Conservation (phyloP, 495 filamentous ascomycete genomes). For the Hypoxylon fragiforme region DNA sequence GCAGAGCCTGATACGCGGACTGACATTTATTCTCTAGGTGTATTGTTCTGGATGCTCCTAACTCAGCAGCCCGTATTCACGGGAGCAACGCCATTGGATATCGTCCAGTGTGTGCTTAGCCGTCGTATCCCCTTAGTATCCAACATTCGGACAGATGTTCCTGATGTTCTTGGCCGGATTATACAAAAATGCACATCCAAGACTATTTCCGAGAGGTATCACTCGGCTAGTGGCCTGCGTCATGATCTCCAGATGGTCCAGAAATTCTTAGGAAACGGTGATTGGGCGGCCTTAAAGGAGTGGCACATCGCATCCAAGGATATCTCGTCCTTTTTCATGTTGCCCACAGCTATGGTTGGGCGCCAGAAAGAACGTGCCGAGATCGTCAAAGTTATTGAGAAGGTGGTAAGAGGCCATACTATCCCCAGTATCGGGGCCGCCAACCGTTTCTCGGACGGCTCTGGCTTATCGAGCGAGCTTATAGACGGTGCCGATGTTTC, state of each 20-base stretch:
- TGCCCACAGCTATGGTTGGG: conserved; percentile 79
- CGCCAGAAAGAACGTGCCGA: conserved; percentile 68
- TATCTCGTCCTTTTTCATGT: conserved; percentile 82
- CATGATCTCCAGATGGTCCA: conserved; percentile 72
- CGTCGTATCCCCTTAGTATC: conserved; percentile 75
- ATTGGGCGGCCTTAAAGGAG: conserved; percentile 65
- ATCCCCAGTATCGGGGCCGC: conserved; percentile 49
- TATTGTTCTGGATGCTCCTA: conserved; percentile 84
- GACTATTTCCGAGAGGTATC: conserved; percentile 78
- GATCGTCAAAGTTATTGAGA: conserved; percentile 73
- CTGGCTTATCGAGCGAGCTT: conserved; percentile 59
- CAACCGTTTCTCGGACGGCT: conserved; percentile 54
- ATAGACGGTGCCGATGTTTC: conserved; percentile 57
- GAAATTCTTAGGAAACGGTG: conserved; percentile 72
- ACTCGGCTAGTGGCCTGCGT: conserved; percentile 79
- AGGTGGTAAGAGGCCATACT: conserved; percentile 63
- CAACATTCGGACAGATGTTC: conserved; percentile 73
- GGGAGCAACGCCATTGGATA: conserved; percentile 77
- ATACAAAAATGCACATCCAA: conserved; percentile 91
- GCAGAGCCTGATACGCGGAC: conserved; percentile 87
- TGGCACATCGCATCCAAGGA: conserved; percentile 76
- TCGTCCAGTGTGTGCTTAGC: conserved; percentile 82
- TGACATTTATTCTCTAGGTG: conserved; percentile 85
- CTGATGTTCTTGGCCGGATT: conserved; percentile 75
- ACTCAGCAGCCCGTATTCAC: conserved; percentile 76